Evolutionary conservation across 805 yeast genomes (phyloP).

Genomic region (Millerozyma miso): DNA sequence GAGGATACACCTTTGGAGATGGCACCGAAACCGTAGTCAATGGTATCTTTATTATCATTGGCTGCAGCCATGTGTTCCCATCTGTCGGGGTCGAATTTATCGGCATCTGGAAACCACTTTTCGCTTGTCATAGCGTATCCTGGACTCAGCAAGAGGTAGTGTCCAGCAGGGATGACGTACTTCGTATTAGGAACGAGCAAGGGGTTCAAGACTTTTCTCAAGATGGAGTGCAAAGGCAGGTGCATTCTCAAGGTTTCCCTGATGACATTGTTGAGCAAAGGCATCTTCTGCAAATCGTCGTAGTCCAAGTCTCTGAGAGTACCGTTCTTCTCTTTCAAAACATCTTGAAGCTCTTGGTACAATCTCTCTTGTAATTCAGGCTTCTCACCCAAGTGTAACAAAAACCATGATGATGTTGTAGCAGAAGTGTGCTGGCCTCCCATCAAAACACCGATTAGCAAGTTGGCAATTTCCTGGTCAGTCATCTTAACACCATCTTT

Average conservation of each 20-base stretch:
- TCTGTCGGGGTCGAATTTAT: slow-evolving; percentile 75
- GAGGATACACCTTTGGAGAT: slow-evolving; percentile 94
- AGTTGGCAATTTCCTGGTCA: slow-evolving; percentile 89
- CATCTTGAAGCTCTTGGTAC: slow-evolving; percentile 65
- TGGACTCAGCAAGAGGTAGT: slow-evolving; percentile 87
- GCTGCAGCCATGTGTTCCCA: slow-evolving; percentile 50
- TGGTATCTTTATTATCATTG: slow-evolving; percentile 31
- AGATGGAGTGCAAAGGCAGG: slow-evolving; percentile 92
- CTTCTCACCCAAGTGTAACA: slow-evolving; percentile 83
- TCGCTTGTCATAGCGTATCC: slow-evolving; percentile 83
- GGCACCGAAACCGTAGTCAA: slow-evolving; percentile 96
- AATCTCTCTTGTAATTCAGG: slow-evolving; percentile 83
- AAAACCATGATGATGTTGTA: slow-evolving; percentile 91
- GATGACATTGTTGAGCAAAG: slow-evolving; percentile 75
- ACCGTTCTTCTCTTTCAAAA: slow-evolving; percentile 51
- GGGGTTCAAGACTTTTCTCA: slow-evolving; percentile 82
- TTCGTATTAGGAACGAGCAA: slow-evolving; percentile 74
- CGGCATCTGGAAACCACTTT: slow-evolving; percentile 73
- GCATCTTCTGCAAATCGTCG: slow-evolving; percentile 79
- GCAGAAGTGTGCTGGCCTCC: slow-evolving; percentile 99
- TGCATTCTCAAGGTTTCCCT: slow-evolving; percentile 95
- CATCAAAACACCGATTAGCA: slow-evolving; percentile 93
- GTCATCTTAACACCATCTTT: slow-evolving; percentile 94
- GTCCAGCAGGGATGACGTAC: slow-evolving; percentile 83
- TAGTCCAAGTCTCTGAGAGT: slow-evolving; percentile 58